Evolutionary conservation across 2,329 filamentous ascomycete genomes (phyloP).

Genomic region (Hypocrella siamensis): DNA sequence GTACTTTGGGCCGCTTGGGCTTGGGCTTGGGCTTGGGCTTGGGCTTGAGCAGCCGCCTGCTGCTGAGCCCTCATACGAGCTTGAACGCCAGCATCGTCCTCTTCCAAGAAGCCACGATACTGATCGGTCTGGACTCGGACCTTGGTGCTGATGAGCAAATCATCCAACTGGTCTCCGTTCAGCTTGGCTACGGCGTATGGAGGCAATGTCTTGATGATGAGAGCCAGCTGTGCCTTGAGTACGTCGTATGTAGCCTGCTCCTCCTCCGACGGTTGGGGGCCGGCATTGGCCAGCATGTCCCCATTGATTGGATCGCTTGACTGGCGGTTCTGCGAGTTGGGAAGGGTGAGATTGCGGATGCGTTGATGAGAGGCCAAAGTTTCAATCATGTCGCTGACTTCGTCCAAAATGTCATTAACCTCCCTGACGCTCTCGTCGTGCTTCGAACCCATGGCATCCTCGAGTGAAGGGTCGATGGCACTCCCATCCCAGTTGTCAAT

Average conservation of each 20-base stretch:
- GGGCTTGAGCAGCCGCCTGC: conserved; percentile 3
- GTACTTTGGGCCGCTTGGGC: conserved; percentile 12
- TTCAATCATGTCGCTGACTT: conserved; percentile 62
- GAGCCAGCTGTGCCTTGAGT: conserved; percentile 56
- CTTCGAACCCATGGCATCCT: conserved; percentile 34
- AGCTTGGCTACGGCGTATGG: conserved; percentile 78
- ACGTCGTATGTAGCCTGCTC: conserved; percentile 51
- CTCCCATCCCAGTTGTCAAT: conserved; percentile 44
- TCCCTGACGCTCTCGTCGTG: conserved; percentile 48
- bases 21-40: not conserved
- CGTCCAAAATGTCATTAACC: conserved; percentile 52
- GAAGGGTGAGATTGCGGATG: conserved; percentile 57
- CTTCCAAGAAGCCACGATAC: conserved; percentile 68
- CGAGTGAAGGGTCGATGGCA: conserved; percentile 40
- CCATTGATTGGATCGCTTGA: conserved; percentile 46
- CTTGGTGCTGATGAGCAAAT: conserved; percentile 67
- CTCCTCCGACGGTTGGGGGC: conserved; percentile 49
- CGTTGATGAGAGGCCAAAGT: conserved; percentile 65
- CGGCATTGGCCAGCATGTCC: conserved; percentile 53
- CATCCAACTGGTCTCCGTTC: conserved; percentile 71
- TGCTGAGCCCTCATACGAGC: conserved; percentile 28
- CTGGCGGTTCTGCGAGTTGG: conserved; percentile 45
- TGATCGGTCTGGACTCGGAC: conserved; percentile 58
- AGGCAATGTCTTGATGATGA: conserved; percentile 61
- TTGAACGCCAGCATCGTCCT: conserved; percentile 52